These are phyloP conservation scores for Elymus sibiricus DNA, from an alignment of 176 grass and related monocot species.

Conservation along the genomic window DNA sequence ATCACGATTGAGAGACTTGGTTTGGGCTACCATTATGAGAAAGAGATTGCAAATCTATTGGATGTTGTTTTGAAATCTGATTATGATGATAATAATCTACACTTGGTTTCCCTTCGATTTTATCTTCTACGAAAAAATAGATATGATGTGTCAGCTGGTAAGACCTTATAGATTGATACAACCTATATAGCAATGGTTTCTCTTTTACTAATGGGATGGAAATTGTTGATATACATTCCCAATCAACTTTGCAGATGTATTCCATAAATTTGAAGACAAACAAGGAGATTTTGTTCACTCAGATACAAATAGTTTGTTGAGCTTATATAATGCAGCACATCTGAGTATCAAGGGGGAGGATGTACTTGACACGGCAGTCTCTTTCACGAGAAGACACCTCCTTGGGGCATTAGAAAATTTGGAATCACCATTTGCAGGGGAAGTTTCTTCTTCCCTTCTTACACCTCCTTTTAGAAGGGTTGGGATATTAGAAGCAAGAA, in stretches of 20 bases:
- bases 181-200: neutral
- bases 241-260: slow-evolving; percentile 20
- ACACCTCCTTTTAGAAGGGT: slow-evolving; percentile 20
- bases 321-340: slow-evolving; percentile 27
- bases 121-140: no score
- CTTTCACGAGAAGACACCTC: neutral
- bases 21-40: slow-evolving; percentile 17
- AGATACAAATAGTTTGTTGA: slow-evolving; percentile 8
- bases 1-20: slow-evolving; percentile 10
- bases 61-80: neutral
- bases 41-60: slow-evolving; percentile 5
- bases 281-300: neutral
- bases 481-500: slow-evolving; percentile 27
- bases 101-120: no score
- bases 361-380: slow-evolving; percentile 20
- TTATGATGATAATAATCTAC: slow-evolving; percentile 4
- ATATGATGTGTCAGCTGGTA: no score
- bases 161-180: neutral
- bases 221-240: neutral
- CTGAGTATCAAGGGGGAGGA: neutral
- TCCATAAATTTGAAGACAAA: slow-evolving; percentile 13
- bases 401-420: neutral
- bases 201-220: neutral
- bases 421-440: neutral
- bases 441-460: slow-evolving; percentile 13